Percentiles rank a stretch among this genome's conserved stretches.
These are phyloP conservation scores for Lactuca sativa DNA, from an alignment of 129 eudicot genomes.

Conservation along the genomic window DNA sequence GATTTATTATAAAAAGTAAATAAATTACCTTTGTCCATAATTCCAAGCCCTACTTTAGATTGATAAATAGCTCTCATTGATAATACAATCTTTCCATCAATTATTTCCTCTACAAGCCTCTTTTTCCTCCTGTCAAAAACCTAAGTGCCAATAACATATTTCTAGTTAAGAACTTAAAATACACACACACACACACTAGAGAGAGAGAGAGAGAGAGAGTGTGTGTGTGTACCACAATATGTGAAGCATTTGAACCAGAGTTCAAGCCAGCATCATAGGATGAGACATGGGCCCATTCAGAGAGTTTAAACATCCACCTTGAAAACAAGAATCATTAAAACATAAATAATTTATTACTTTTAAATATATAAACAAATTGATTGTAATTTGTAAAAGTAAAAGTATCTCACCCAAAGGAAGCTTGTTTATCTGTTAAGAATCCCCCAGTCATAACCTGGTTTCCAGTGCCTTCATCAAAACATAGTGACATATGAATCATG, in stretches of 20 bases:
- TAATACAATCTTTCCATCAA: conserved; percentile 79
- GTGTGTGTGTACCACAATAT: conserved; percentile 60
- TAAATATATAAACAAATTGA: background rate
- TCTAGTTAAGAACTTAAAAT: background rate
- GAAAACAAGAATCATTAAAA: conserved; percentile 17
- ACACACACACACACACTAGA: background rate
- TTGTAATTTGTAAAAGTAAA: background rate
- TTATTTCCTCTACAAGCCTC: conserved; percentile 93
- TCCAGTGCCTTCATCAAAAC: conserved; percentile 98
- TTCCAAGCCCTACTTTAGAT: conserved; percentile 77
- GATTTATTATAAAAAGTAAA: background rate
- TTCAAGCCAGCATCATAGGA: conserved; percentile 79
- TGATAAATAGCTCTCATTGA: conserved; percentile 96
- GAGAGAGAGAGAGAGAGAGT: conserved; percentile 14
- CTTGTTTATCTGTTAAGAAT: conserved; percentile 95
- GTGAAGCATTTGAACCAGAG: conserved; percentile 84
- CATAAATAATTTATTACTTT: background rate
- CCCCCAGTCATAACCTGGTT: conserved; percentile 95
- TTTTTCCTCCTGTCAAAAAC: conserved; percentile 78
- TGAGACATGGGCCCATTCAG: conserved; percentile 97
- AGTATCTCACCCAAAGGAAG: conserved; percentile 73
- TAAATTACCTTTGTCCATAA: conserved; percentile 78
- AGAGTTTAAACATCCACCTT: conserved; percentile 97
- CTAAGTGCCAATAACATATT: conserved; percentile 38
- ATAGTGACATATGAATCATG: conserved; percentile 86